A percentile compares a stretch with the other conserved stretches of the same genome.
Evolutionary conservation across 2,329 filamentous ascomycete genomes (phyloP).

Genomic region (Aspergillus udagawae): DNA sequence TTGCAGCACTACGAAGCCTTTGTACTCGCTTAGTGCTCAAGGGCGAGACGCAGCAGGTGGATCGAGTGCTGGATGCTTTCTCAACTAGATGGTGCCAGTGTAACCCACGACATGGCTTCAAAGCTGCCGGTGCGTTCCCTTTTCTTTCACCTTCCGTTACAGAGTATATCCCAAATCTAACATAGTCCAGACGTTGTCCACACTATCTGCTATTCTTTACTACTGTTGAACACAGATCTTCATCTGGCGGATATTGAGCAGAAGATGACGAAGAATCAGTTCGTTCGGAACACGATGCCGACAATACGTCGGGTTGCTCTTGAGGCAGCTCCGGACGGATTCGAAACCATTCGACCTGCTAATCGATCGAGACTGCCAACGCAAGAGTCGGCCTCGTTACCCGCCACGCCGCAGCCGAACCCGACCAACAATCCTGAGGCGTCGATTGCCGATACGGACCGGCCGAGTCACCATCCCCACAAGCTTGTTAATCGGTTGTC

Average conservation of each 20-base stretch:
- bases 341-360: conserved; percentile 51
- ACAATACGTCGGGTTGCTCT: conserved; percentile 74
- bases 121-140: conserved; percentile 64
- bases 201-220: conserved; percentile 93
- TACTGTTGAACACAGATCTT: conserved; percentile 92
- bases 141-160: neutral
- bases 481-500: conserved; percentile 23
- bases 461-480: conserved; percentile 14
- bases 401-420: conserved; percentile 3
- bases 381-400: conserved; percentile 36
- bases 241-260: conserved; percentile 92
- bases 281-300: conserved; percentile 92
- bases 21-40: conserved; percentile 78
- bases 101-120: conserved; percentile 91
- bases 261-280: conserved; percentile 93
- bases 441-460: conserved; percentile 15
- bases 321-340: conserved; percentile 66
- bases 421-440: conserved; percentile 15
- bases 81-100: conserved; percentile 89
- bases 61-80: conserved; percentile 86
- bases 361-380: conserved; percentile 28
- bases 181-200: conserved; percentile 74
- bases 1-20: conserved; percentile 71
- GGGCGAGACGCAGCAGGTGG: conserved; percentile 94
- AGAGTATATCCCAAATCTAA: conserved; percentile 26